Evolutionary conservation across 1,284 basidiomycete species (phyloP).

Genomic region (Cryptococcus floricola): DNA sequence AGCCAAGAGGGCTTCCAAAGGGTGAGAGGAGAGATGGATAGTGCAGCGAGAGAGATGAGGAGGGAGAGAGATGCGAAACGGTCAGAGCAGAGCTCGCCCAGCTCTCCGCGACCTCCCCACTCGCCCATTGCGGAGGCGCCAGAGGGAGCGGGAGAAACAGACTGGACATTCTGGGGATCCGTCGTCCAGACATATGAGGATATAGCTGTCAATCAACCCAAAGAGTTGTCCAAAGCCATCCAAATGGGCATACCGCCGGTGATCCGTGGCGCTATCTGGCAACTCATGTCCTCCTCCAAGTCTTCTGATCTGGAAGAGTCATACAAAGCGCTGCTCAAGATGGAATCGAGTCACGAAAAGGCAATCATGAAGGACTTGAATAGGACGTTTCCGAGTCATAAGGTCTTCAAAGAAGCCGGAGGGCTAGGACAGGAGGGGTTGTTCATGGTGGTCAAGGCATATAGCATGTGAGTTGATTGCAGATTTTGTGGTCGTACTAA

Average conservation of each 20-base stretch:
- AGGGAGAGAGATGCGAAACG: slow-evolving; percentile 62
- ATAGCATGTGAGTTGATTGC: slow-evolving; percentile 67
- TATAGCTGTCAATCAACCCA: slow-evolving; percentile 71
- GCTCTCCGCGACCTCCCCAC: not conserved
- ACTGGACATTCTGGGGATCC: slow-evolving; percentile 88
- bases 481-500: not conserved
- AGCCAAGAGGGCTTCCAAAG: slow-evolving; percentile 45
- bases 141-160: slow-evolving; percentile 20
- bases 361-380: slow-evolving; percentile 86
- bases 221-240: slow-evolving; percentile 81
- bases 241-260: slow-evolving; percentile 81
- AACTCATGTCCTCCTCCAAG: slow-evolving; percentile 94
- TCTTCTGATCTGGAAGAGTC: slow-evolving; percentile 78
- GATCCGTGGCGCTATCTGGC: slow-evolving; percentile 86
- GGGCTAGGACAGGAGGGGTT: slow-evolving; percentile 94
- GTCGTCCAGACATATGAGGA: slow-evolving; percentile 88
- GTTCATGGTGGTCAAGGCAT: slow-evolving; percentile 96
- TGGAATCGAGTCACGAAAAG: slow-evolving; percentile 84
- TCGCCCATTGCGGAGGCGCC: not conserved
- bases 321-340: slow-evolving; percentile 80
- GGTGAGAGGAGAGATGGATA: slow-evolving; percentile 45
- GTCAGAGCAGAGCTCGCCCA: not conserved
- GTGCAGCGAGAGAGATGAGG: slow-evolving; percentile 45
- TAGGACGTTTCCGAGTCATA: slow-evolving; percentile 95
- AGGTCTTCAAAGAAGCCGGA: slow-evolving; percentile 81